A percentile compares a stretch with the other conserved stretches of the same genome.
These are phyloP conservation scores for Blepharisma stoltei DNA, from an alignment of 73 alveolate species.

Conservation along the genomic window DNA sequence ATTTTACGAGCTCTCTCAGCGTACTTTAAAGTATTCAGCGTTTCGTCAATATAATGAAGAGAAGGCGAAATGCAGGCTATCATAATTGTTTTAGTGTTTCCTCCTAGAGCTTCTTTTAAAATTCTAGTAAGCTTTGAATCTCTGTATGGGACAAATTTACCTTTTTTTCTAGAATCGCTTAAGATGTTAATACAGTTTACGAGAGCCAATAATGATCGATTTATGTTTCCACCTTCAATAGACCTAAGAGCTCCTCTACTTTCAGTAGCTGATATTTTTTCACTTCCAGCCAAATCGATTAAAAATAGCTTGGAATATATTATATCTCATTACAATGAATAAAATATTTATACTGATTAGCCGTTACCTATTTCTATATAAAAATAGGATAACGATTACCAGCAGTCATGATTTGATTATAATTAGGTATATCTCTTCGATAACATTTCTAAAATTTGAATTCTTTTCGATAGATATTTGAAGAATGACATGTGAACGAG, in stretches of 20 bases:
- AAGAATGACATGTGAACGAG: conserved; percentile 91
- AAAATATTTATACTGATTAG: no score
- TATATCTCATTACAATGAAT: no score
- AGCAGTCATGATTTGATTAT: no score
- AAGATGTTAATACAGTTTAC: conserved; percentile 94
- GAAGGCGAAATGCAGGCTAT: conserved; percentile 54
- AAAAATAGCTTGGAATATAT: conserved; percentile 69
- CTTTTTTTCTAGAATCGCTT: conserved; percentile 77
- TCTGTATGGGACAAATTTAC: conserved; percentile 72
- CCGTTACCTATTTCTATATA: no score
- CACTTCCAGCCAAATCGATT: conserved; percentile 98
- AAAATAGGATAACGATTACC: no score
- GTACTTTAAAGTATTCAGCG: conserved; percentile 20
- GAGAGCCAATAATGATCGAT: conserved; percentile 85
- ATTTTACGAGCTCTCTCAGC: conserved; percentile 81
- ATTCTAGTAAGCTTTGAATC: conserved; percentile 42
- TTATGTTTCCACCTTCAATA: conserved; percentile 97
- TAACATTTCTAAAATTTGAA: background rate
- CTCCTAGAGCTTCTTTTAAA: conserved; percentile 58
- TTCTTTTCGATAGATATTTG: conserved; percentile 46
- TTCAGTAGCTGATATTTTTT: conserved; percentile 84
- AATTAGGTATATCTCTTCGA: no score
- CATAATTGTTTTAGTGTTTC: conserved; percentile 49
- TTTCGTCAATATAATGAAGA: conserved; percentile 62
- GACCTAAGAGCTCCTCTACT: conserved; percentile 88